Conservation (phyloP, 177 flowering plant genomes). For the Vitis hybrid region DNA sequence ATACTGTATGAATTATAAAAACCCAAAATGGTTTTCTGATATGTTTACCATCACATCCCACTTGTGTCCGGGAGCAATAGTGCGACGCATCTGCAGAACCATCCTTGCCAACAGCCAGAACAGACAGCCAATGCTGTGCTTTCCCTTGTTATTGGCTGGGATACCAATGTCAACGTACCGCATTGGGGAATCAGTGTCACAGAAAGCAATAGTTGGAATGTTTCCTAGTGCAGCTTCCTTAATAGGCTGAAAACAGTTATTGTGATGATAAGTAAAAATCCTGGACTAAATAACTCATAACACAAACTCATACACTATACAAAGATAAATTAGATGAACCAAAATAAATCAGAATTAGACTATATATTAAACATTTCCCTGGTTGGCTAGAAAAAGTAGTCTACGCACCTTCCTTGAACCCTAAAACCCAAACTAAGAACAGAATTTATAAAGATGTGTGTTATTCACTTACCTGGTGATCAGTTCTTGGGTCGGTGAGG, state of each 20-base stretch:
- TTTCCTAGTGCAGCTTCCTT: conserved; percentile 86
- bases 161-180: conserved; percentile 81
- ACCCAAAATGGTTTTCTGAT: neutral
- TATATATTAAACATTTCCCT: too few species aligned
- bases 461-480: conserved; percentile 63
- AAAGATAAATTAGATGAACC: too few species aligned
- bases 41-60: conserved; percentile 88
- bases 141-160: conserved; percentile 93
- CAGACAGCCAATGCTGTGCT: conserved; percentile 83
- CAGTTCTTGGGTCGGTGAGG: conserved; percentile 89
- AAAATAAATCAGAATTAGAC: too few species aligned
- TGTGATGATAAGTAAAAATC: neutral
- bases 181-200: conserved; percentile 91
- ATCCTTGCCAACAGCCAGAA: conserved; percentile 85
- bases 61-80: conserved; percentile 63
- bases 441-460: too few species aligned
- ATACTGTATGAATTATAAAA: neutral
- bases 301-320: neutral
- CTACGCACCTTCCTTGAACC: too few species aligned
- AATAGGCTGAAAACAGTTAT: conserved; percentile 58
- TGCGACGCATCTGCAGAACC: conserved; percentile 88
- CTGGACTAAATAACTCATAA: neutral
- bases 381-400: too few species aligned
- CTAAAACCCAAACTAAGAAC: too few species aligned
- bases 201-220: conserved; percentile 88